These are phyloP conservation scores for Trichoderma sp. DNA, from an alignment of 2,329 filamentous ascomycete genomes.

Conservation along the genomic window DNA sequence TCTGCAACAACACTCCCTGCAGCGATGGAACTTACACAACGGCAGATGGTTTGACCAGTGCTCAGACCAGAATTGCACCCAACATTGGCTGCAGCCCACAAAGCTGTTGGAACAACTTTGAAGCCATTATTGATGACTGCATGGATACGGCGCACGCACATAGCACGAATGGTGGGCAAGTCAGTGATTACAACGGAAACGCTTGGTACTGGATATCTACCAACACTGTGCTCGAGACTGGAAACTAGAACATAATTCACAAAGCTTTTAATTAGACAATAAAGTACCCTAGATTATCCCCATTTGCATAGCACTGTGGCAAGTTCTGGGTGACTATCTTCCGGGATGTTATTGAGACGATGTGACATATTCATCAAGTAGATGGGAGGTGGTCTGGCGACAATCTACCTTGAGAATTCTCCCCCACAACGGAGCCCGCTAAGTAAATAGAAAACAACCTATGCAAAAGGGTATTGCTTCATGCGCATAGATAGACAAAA, in stretches of 20 bases:
- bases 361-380: not conserved
- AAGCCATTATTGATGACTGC: not conserved
- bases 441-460: too few species aligned
- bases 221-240: not conserved
- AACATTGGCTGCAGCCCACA: not conserved
- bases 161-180: not conserved
- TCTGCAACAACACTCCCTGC: not conserved
- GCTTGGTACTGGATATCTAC: not conserved
- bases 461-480: not conserved
- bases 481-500: not conserved
- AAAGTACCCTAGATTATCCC: rapidly evolving
- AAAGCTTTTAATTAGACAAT: not conserved
- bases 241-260: not conserved
- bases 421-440: too few species aligned
- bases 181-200: not conserved
- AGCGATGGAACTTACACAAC: not conserved
- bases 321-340: rapidly evolving
- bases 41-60: not conserved
- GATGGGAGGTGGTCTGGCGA: rapidly evolving
- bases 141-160: not conserved
- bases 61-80: not conserved
- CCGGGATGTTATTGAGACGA: not conserved
- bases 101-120: not conserved
- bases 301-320: rapidly evolving
- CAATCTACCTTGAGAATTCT: not conserved